These are phyloP conservation scores for Lasiodiplodia sp. DNA, from an alignment of 2,329 filamentous ascomycete genomes.

Conservation along the genomic window DNA sequence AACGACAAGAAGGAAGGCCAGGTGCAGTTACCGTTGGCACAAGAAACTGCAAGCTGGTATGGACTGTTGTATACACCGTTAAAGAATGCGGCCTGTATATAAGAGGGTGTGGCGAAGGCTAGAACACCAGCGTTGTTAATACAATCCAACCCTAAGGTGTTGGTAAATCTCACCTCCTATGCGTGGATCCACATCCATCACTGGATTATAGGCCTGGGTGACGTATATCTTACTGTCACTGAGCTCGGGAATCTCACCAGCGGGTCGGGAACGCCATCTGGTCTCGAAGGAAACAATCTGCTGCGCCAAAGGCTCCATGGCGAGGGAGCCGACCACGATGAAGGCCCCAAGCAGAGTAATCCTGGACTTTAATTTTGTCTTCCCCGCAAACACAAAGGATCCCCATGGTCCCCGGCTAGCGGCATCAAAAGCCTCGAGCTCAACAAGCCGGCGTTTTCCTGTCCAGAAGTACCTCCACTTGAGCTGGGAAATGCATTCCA, in stretches of 20 bases:
- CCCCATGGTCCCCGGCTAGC: slow-evolving; percentile 36
- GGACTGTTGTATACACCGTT: slow-evolving; percentile 3
- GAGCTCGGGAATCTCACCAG: not conserved
- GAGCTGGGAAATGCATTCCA: slow-evolving; percentile 45
- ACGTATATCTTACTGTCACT: not conserved
- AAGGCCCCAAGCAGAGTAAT: slow-evolving; percentile 22
- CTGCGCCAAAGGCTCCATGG: slow-evolving; percentile 31
- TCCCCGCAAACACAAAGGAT: not conserved
- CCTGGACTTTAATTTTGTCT: not conserved
- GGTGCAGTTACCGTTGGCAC: slow-evolving; percentile 12
- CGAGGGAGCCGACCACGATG: slow-evolving; percentile 26
- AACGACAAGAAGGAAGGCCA: slow-evolving; percentile 1
- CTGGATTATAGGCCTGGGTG: not conserved
- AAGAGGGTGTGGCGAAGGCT: not conserved
- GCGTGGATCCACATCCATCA: not conserved
- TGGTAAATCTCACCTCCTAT: not conserved
- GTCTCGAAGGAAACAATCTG: slow-evolving; percentile 31
- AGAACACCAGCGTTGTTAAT: not conserved
- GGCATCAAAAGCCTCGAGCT: slow-evolving; percentile 41
- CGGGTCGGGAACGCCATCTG: not conserved
- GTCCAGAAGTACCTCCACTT: slow-evolving; percentile 45
- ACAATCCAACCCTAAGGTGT: not conserved
- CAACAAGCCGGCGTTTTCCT: slow-evolving; percentile 32
- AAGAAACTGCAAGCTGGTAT: not conserved
- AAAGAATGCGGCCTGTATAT: slow-evolving; percentile 17